These are phyloP conservation scores for Tulasnella sp. DNA, from an alignment of 768 basidiomycete species.

Conservation along the genomic window DNA sequence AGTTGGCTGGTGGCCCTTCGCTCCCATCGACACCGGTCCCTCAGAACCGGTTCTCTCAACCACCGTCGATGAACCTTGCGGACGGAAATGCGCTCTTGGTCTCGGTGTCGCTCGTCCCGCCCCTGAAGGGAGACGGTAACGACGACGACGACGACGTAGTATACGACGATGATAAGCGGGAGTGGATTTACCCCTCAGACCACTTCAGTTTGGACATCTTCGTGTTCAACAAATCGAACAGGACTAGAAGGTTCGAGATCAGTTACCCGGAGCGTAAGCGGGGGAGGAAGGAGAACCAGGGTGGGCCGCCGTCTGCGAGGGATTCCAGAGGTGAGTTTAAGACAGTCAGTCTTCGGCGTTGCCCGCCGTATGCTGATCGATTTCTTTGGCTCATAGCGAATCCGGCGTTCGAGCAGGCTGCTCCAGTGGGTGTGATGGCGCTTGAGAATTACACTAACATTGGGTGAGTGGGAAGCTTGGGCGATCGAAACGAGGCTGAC, in stretches of 20 bases:
- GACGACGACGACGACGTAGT: slow-evolving; percentile 2
- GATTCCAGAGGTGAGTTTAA: background rate
- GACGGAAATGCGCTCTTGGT: slow-evolving; percentile 36
- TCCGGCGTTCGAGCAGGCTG: background rate
- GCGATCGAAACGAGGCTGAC: too few relatives aligned
- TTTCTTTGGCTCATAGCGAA: background rate
- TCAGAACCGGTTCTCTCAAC: background rate
- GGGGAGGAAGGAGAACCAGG: background rate
- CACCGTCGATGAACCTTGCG: background rate
- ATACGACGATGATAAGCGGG: slow-evolving; percentile 21
- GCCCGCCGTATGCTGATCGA: background rate
- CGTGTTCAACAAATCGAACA: slow-evolving; percentile 65
- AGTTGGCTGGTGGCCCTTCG: slow-evolving; percentile 21
- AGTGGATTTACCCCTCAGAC: slow-evolving; percentile 57
- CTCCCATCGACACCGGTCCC: background rate
- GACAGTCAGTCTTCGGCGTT: background rate
- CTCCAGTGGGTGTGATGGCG: slow-evolving; percentile 53
- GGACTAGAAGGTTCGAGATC: slow-evolving; percentile 69
- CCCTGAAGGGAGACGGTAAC: background rate
- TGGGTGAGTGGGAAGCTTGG: slow-evolving; percentile 41
- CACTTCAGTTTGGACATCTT: slow-evolving; percentile 76
- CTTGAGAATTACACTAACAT: slow-evolving; percentile 68
- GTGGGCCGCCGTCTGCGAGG: background rate
- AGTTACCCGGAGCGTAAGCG: slow-evolving; percentile 40
- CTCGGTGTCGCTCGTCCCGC: slow-evolving; percentile 44